Base-by-base conservation (phyloP, 2,329 filamentous ascomycete genomes). In the Pleomassaria siparia region DNA sequence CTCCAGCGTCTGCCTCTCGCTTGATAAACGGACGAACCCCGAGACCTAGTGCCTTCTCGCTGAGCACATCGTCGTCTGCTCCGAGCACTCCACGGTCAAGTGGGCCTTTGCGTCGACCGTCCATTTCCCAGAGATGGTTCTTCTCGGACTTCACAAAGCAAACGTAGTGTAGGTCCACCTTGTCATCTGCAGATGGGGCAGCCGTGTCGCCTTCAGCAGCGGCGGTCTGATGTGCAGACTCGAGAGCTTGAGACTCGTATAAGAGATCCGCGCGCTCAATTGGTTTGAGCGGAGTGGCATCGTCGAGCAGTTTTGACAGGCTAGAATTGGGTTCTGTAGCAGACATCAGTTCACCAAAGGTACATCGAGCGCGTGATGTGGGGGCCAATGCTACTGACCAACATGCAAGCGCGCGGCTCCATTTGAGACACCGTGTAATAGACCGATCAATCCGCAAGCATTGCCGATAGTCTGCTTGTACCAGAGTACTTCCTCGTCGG, bases 401-500 rank as follows among this genome's bases (percentile, higher is more conserved):
- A 71, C 65, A 43, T 67, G 50, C 12, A 60, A 46, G 43, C 81
- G 76, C 2, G 90, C 87, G 2, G 80, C 79, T 1, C 91, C 91
- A 68, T 97, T 99, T 26, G 81, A 81, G 0, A 91, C 84, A 20
- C 87, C 88, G 67, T 99, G 94, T 33, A 97, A 73, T 39, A 99
- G 73, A 0, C 89, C 94, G 77, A 97, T 96, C 44, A 96, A 76
- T 0, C 94, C 94, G 72, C 94, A 97, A 2, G 94, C 91, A 70
- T 97, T 96, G 50, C 87, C 84, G 60, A 97, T 97, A 0, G 92
- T 97, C 76, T 97, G 94, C 63, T 85, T 89, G 79, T 91, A 97
- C 94, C 92, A 99, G 7, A 95, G 64, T 0, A 96, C 89, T 4
- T 89, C 86, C 65, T 96, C 89, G 0, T 63, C 65, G 0, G 80